Evolutionary conservation across 2,329 filamentous ascomycete genomes (phyloP), one percentile per base, ranked within the genome.

Genomic region (Venturia oleaginea): DNA sequence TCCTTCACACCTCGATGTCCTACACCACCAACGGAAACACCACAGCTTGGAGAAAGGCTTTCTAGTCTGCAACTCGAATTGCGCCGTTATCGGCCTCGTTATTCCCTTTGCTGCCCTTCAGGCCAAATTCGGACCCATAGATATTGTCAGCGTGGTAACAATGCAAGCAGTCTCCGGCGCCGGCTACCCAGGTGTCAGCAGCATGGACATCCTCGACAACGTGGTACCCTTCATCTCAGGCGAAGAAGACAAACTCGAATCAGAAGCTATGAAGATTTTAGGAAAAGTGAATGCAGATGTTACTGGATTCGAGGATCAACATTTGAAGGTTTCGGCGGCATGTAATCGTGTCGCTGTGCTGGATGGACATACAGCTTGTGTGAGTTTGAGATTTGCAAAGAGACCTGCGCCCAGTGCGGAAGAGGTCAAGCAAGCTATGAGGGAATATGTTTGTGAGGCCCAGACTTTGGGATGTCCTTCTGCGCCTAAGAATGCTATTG

Each of bases 11-110:
- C 84, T 97, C 71, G 85, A 89, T 72, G 83, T 97, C 67, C 93
- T 97, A 73, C 88, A 89, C n/a, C 87, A 95, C 77, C 93, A 97
- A 79, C 84, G 90, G 67, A 82, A 85, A 72, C 82, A 89, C 54
- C 85, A 89, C 75, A 80, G 80, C 34, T 81, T 96, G 55, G 80
- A 88, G 67, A 92, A 90, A 77, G 94, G 94, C 30, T 96, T 97
- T 80, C 80, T 97, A 43, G 91, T 97, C 66, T 97, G 93, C 84
- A 97, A 97, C 81, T 96, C 91, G 68, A 97, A 97, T 80, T 99
- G 94, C 79, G 93, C 93, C 65, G 93, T 97, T 72, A 96, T 97
- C 71, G 93, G 93, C 59, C 86, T 97, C 65, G 93, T 97, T 67
- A 95, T 96, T 68, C 94, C 94, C 30, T 93, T 97, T 73, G 92